Evolutionary conservation across 2,329 filamentous ascomycete genomes (phyloP), one percentile per base, ranked within the genome.

Genomic region (Neofusicoccum umdonicola): DNA sequence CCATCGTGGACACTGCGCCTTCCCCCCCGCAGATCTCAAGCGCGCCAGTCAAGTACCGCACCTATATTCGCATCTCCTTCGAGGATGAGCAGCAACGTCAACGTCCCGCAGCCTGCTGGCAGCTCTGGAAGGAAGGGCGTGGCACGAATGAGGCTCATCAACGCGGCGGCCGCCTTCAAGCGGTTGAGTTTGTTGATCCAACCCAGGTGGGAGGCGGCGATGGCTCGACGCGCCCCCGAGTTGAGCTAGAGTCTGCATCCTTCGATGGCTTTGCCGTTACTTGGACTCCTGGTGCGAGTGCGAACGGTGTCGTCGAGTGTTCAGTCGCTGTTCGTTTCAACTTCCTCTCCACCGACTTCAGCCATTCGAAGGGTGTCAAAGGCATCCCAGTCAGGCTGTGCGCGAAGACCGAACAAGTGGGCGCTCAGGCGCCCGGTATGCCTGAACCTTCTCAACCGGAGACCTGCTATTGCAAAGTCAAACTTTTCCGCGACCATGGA

Each of bases 341-440:
- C 79, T 99, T 99, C 74, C 83, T 99, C 0, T 99, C 95, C 0
- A 99, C 95, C 8, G 95, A 99, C 75, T 99, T 98, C 75, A 98
- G 94, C 76, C 95, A 98, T 74, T 98, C 95, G 9, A 99, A 99
- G 74, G 95, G 95, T 51, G 95, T 99, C 56, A 99, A 98, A 78
- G 95, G 95, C 41, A 97, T 98, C 68, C 94, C 95, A 0, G 93
- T 99, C 4, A 84, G 95, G 63, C 84, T 98, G 0, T 98, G 94
- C 76, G 88, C 93, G 13, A 98, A 98, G 78, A 98, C 95, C 0
- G 90, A 90, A 68, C 78, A 88, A 11, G 66, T 94, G 1, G 79
- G 84, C 0, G 39, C 27, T 31, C 54, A 65, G 22, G 63, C 63
- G 19, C 45, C 63, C 6, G 78, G 82, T 15, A 83, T 84, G 31